A percentile compares a stretch with the other conserved stretches of the same genome.
Conservation (phyloP, 2,329 filamentous ascomycete genomes). For the Fusarium multiceps region DNA sequence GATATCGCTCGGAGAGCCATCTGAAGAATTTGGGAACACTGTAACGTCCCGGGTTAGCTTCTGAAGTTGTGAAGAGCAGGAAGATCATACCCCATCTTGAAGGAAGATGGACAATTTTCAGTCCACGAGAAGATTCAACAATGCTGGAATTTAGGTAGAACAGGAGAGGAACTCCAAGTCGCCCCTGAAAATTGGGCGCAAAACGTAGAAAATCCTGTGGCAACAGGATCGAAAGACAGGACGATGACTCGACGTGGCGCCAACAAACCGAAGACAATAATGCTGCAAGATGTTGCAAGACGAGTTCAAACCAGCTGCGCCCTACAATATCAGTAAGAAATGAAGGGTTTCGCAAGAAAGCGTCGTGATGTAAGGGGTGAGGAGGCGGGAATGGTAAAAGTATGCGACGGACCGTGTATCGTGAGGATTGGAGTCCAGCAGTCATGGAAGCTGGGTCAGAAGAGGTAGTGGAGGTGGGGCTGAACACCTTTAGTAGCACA, state of each 20-base stretch:
- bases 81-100: conserved; percentile 48
- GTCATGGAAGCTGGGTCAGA: conserved; percentile 30
- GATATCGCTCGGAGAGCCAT: conserved; percentile 99
- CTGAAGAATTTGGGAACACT: conserved; percentile 91
- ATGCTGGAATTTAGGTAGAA: conserved; percentile 9
- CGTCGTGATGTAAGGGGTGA: conserved; percentile 7
- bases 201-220: conserved; percentile 39
- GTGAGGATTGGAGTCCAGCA: conserved; percentile 38
- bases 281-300: conserved; percentile 10
- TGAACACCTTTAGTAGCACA: conserved; percentile 1
- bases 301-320: conserved; percentile 1
- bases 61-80: background rate
- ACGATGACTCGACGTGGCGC: conserved; percentile 29
- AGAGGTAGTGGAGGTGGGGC: conserved; percentile 27
- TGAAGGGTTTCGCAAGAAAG: conserved; percentile 9
- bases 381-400: conserved; percentile 16
- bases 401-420: conserved; percentile 37
- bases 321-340: conserved; percentile 15
- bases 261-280: conserved; percentile 7
- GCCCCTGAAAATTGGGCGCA: conserved; percentile 29
- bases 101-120: conserved; percentile 35
- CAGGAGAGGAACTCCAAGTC: conserved; percentile 17
- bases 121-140: conserved; percentile 34
- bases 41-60: conserved; percentile 33
- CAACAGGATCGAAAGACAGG: conserved; percentile 32